A percentile compares a stretch with the other conserved stretches of the same genome.
phyloP scores from a whole-genome alignment of 179 eudicot species.

The Gypsophila paniculata region DNA sequence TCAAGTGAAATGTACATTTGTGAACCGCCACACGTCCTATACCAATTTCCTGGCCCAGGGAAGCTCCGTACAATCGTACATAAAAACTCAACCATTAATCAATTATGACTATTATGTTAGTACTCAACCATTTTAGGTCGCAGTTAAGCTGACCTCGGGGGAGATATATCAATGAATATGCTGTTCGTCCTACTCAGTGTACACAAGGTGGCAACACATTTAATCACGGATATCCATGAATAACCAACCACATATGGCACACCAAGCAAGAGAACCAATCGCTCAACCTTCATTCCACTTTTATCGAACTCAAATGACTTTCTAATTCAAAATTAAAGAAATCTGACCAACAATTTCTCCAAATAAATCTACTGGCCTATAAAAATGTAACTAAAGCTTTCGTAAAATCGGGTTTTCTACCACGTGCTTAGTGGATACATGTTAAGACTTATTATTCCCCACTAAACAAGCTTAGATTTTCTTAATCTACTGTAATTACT shows the following conservation, averaged over 20 bases:
- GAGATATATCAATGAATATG: too few relatives aligned
- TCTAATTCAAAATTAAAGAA: background rate
- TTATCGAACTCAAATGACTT: background rate
- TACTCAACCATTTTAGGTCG: background rate
- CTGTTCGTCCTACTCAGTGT: background rate
- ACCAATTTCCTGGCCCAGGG: too few relatives aligned
- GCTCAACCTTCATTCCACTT: background rate
- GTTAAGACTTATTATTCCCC: too few relatives aligned
- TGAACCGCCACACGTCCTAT: too few relatives aligned
- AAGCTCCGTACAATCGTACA: too few relatives aligned
- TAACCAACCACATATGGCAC: too few relatives aligned
- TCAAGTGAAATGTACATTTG: too few relatives aligned
- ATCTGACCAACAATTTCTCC: background rate
- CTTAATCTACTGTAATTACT: too few relatives aligned
- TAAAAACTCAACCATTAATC: background rate
- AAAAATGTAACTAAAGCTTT: background rate
- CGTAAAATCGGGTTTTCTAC: too few relatives aligned
- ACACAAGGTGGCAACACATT: background rate
- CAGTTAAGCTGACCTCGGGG: background rate
- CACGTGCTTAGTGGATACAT: too few relatives aligned
- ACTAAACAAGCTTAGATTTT: too few relatives aligned
- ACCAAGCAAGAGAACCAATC: background rate
- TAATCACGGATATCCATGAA: too few relatives aligned
- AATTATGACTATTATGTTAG: background rate
- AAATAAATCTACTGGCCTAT: background rate